Conservation (phyloP, 176 grass and related monocot species). For the Carex cristatella region DNA sequence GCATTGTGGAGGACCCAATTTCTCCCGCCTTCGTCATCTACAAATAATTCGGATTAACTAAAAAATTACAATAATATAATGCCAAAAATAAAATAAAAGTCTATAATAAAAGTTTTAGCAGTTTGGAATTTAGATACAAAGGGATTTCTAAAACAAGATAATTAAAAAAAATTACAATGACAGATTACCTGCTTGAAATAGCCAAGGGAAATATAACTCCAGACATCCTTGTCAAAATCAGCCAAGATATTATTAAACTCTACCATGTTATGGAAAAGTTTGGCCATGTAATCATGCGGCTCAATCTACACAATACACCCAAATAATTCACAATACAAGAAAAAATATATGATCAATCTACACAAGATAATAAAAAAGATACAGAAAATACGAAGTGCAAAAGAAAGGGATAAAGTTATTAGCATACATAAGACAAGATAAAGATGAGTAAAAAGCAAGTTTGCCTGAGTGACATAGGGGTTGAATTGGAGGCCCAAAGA, state of each 20-base stretch:
- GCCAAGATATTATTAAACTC: constrained; percentile 89
- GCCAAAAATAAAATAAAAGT: neutral
- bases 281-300: constrained; percentile 92
- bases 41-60: constrained; percentile 13
- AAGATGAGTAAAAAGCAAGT: neutral
- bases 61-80: constrained; percentile 17
- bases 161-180: neutral
- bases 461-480: constrained; percentile 89
- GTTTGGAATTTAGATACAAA: neutral
- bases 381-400: neutral
- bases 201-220: constrained; percentile 84
- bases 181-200: constrained; percentile 88
- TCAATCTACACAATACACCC: constrained; percentile 58
- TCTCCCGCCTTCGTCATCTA: constrained; percentile 89
- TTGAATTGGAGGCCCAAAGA: constrained; percentile 86
- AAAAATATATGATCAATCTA: neutral
- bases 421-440: neutral
- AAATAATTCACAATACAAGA: neutral
- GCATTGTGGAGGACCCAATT: constrained; percentile 97
- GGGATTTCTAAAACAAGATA: neutral
- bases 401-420: neutral
- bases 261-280: constrained; percentile 73
- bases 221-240: constrained; percentile 93
- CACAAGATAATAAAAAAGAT: neutral
- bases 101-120: neutral